Percentiles rank a stretch among this genome's conserved stretches.
Conservation (phyloP, 1,284 basidiomycete species). For the Phellopilus nigrolimitatus region DNA sequence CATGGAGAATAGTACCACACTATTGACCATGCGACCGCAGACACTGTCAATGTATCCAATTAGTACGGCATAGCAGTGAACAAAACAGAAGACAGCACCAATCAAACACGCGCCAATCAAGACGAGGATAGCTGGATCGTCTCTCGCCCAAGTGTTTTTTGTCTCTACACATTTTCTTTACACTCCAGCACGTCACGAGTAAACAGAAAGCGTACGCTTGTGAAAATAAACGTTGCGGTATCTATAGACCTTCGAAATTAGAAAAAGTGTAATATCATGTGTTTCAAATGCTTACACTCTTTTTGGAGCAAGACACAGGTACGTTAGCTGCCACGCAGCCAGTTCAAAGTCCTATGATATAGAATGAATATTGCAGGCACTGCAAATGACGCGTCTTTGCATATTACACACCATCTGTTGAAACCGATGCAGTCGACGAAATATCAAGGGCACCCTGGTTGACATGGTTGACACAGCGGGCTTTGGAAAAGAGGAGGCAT, state of each 20-base stretch:
- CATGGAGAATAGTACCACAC: conserved; percentile 65
- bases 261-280: conserved; percentile 8
- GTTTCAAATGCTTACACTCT: conserved; percentile 67
- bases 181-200: conserved; percentile 4
- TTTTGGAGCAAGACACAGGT: conserved; percentile 84
- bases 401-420: conserved; percentile 71
- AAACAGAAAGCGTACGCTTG: conserved; percentile 55
- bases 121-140: conserved; percentile 90
- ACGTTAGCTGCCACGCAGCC: conserved; percentile 90
- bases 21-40: conserved; percentile 81
- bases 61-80: background rate
- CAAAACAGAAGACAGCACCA: conserved; percentile 38
- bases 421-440: conserved; percentile 72
- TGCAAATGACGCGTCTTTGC: background rate
- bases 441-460: conserved; percentile 71
- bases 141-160: conserved; percentile 96
- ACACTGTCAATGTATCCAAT: conserved; percentile 44
- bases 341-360: conserved; percentile 82
- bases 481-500: conserved; percentile 32
- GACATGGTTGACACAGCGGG: conserved; percentile 39
- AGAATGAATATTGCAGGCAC: conserved; percentile 6
- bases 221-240: conserved; percentile 91
- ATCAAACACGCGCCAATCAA: conserved; percentile 74
- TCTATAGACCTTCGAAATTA: conserved; percentile 34
- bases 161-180: conserved; percentile 57